Conservation (phyloP, 768 basidiomycete genomes). For the Pulveroboletus sp. region DNA sequence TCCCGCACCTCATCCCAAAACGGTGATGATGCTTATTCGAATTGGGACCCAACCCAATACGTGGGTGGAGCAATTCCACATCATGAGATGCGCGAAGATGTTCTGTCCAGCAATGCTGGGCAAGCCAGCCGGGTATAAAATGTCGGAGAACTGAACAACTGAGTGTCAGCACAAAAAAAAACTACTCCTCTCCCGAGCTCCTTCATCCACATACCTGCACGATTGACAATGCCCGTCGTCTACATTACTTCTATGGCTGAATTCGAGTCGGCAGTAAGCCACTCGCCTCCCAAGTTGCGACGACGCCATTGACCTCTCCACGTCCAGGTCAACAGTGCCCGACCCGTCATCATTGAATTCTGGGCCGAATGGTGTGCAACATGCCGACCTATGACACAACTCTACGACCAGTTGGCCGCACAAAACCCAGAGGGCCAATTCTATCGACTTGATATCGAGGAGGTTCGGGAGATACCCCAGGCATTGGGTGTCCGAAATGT, state of each 20-base stretch:
- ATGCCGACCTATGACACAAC: slow-evolving; percentile 17
- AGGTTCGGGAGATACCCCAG: slow-evolving; percentile 21
- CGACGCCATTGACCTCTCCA: slow-evolving; percentile 5
- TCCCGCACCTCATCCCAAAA: slow-evolving; percentile 13
- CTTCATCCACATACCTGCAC: slow-evolving; percentile 11
- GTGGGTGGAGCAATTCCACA: slow-evolving; percentile 17
- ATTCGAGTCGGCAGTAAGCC: slow-evolving; percentile 21
- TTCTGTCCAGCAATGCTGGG: slow-evolving; percentile 4
- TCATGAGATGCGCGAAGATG: slow-evolving; percentile 10
- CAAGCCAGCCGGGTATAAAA: slow-evolving; percentile 30
- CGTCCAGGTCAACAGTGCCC: slow-evolving; percentile 15
- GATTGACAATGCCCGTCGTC: slow-evolving; percentile 19
- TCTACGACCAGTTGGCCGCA: slow-evolving; percentile 24
- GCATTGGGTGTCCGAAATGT: slow-evolving; percentile 25
- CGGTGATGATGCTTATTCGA: slow-evolving; percentile 14
- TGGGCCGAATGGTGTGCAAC: slow-evolving; percentile 30
- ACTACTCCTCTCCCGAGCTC: slow-evolving; percentile 7
- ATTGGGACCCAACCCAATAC: slow-evolving; percentile 22
- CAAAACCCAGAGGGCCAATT: slow-evolving; percentile 25
- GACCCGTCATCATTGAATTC: slow-evolving; percentile 29
- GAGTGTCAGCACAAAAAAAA: slow-evolving; percentile 15
- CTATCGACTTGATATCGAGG: slow-evolving; percentile 30
- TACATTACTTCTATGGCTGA: slow-evolving; percentile 26
- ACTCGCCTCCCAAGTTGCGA: not conserved
- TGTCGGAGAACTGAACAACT: slow-evolving; percentile 3